Evolutionary conservation across 2,329 filamentous ascomycete species (phyloP).

Genomic region (Fusarium pseudoanthophilum): DNA sequence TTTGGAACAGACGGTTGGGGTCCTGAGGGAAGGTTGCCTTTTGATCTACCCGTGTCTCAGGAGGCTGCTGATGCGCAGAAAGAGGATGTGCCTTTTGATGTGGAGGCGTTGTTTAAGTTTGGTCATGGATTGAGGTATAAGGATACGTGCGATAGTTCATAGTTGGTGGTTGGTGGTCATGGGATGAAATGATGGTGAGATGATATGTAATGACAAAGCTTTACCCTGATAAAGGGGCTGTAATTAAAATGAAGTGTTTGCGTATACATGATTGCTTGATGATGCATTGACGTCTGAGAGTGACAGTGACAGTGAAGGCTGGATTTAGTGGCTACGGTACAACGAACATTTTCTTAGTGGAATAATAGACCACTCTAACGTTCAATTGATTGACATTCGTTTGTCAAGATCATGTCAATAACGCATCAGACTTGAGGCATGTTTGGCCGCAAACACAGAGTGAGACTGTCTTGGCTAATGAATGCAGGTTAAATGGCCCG

Average conservation of each 20-base stretch:
- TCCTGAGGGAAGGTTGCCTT: conserved; percentile 50
- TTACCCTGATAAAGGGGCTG: not conserved
- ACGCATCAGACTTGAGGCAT: not conserved
- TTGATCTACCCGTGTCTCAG: conserved; percentile 58
- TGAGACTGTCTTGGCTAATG: conserved; percentile 1
- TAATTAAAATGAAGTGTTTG: not conserved
- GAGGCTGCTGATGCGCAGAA: conserved; percentile 52
- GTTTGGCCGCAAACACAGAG: not conserved
- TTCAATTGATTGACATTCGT: not conserved
- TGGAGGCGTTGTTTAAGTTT: conserved; percentile 45
- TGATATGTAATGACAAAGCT: not conserved
- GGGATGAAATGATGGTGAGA: not conserved
- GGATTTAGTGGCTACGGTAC: not conserved
- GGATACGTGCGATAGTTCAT: conserved; percentile 18
- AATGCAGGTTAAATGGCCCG: not conserved
- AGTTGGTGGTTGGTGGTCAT: not conserved
- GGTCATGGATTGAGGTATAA: conserved; percentile 50
- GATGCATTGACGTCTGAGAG: not conserved
- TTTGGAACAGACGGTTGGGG: conserved; percentile 48
- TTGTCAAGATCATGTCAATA: not conserved
- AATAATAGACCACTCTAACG: too few relatives aligned
- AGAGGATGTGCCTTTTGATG: conserved; percentile 47
- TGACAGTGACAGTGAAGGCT: not conserved
- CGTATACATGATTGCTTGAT: not conserved
- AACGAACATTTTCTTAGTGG: not conserved